A percentile compares a stretch with the other conserved stretches of the same genome.
Evolutionary conservation across 164 flowering plant species (phyloP).

Genomic region (grape (Vitis vinifera)): DNA sequence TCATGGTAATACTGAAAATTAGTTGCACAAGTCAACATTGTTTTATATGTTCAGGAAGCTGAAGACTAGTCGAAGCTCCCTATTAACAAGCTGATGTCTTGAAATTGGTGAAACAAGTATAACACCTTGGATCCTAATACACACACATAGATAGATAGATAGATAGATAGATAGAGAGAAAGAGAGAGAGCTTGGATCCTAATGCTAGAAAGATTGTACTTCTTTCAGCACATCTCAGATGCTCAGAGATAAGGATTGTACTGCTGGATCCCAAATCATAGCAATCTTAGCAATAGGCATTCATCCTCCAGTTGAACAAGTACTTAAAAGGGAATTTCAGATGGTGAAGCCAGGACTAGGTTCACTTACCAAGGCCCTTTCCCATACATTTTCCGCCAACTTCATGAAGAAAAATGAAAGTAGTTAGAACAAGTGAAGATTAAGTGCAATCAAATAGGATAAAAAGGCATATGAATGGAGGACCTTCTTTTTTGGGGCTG

Average conservation of each 20-base stretch:
- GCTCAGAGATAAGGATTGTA: no score
- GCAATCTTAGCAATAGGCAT: no score
- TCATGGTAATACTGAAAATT: background rate
- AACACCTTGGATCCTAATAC: no score
- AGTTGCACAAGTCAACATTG: background rate
- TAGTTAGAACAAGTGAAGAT: slow-evolving; percentile 21
- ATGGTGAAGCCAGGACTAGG: background rate
- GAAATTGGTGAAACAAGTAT: no score
- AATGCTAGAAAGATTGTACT: no score
- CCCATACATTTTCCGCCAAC: slow-evolving; percentile 75
- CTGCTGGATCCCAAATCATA: no score
- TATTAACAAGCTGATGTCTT: background rate
- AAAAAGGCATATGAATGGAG: background rate
- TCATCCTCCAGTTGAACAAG: no score
- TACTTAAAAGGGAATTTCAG: background rate
- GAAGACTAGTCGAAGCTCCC: background rate
- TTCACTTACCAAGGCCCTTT: slow-evolving; percentile 80
- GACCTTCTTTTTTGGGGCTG: slow-evolving; percentile 84
- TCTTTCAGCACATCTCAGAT: no score
- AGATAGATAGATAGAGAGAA: no score
- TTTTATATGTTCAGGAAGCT: background rate
- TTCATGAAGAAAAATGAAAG: slow-evolving; percentile 33
- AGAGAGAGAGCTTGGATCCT: no score
- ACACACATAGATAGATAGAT: no score
- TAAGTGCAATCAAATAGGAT: background rate